Conservation (phyloP, 495 filamentous ascomycete species). For the Penicillium simplicissimum region DNA sequence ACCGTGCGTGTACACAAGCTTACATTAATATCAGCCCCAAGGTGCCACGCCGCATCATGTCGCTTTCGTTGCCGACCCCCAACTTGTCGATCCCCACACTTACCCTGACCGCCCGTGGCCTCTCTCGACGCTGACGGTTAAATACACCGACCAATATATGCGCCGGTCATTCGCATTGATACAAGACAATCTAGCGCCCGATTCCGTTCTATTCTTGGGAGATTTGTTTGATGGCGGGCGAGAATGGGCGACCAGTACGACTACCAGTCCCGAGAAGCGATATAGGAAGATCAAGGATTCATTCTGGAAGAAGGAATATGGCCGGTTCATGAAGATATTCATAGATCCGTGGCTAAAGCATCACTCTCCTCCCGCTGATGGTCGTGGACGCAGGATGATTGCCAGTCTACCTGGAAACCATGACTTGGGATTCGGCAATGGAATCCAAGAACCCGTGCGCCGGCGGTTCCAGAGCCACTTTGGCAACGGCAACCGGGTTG, state of each 20-base stretch:
- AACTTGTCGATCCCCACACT: conserved; percentile 94
- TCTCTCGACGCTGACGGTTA: conserved; percentile 72
- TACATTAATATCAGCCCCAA: conserved; percentile 56
- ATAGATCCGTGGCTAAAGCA: conserved; percentile 58
- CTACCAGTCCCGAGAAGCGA: conserved; percentile 64
- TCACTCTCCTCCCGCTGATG: conserved; percentile 36
- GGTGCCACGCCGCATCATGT: conserved; percentile 81
- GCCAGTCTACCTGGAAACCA: conserved; percentile 91
- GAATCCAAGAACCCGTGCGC: conserved; percentile 75
- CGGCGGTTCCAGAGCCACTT: conserved; percentile 86
- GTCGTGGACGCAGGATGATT: conserved; percentile 63
- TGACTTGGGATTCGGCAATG: conserved; percentile 89
- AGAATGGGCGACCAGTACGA: conserved; percentile 80
- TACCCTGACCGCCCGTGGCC: conserved; percentile 95
- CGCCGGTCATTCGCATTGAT: conserved; percentile 73
- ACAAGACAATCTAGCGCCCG: conserved; percentile 68
- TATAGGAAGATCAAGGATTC: conserved; percentile 74
- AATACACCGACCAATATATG: conserved; percentile 87
- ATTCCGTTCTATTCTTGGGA: conserved; percentile 86
- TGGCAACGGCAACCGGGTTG: conserved; percentile 82
- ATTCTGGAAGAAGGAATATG: conserved; percentile 83
- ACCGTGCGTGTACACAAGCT: conserved; percentile 1
- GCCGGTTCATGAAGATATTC: conserved; percentile 78
- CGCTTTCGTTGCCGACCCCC: conserved; percentile 91
- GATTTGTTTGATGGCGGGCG: conserved; percentile 96